Conservation (phyloP, 2,329 filamentous ascomycete species). For the Chaetomiaceae sp. region DNA sequence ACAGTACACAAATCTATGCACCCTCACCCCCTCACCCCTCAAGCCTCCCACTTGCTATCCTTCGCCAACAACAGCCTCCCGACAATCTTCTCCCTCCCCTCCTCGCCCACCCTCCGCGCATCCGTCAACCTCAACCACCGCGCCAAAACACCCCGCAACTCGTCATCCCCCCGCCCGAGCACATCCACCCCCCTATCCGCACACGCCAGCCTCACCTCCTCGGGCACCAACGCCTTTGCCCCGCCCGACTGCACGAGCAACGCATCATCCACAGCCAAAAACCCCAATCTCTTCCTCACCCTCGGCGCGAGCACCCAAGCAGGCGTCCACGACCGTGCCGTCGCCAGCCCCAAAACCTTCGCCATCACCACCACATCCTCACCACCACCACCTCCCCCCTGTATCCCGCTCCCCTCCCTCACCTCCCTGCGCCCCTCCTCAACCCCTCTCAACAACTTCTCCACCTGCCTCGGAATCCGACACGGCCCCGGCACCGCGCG, state of each 20-base stretch:
- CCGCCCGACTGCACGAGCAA: conserved; percentile 63
- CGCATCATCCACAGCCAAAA: conserved; percentile 65
- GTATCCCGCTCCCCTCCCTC: background rate
- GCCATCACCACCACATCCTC: conserved; percentile 19
- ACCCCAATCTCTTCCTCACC: conserved; percentile 52
- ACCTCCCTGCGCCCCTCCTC: conserved; percentile 46
- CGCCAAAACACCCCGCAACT: conserved; percentile 44
- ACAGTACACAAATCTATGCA: background rate
- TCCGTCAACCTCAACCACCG: conserved; percentile 45
- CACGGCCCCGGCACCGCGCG: conserved; percentile 74
- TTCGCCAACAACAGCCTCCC: conserved; percentile 21
- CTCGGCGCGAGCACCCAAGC: conserved; percentile 48
- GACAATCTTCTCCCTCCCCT: conserved; percentile 35
- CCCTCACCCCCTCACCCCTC: background rate
- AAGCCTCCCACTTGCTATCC: conserved; percentile 21
- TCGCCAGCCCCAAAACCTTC: conserved; percentile 38
- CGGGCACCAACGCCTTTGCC: conserved; percentile 49
- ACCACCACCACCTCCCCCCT: conserved; percentile 22
- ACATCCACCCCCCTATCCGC: conserved; percentile 62
- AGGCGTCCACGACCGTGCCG: conserved; percentile 31
- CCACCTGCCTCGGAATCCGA: conserved; percentile 71
- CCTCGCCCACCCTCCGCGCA: conserved; percentile 33
- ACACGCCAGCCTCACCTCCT: conserved; percentile 67
- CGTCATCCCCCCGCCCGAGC: conserved; percentile 51
- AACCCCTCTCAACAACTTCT: conserved; percentile 46